Conservation (phyloP, 2,329 filamentous ascomycete species). For the Colletotrichum cereale region DNA sequence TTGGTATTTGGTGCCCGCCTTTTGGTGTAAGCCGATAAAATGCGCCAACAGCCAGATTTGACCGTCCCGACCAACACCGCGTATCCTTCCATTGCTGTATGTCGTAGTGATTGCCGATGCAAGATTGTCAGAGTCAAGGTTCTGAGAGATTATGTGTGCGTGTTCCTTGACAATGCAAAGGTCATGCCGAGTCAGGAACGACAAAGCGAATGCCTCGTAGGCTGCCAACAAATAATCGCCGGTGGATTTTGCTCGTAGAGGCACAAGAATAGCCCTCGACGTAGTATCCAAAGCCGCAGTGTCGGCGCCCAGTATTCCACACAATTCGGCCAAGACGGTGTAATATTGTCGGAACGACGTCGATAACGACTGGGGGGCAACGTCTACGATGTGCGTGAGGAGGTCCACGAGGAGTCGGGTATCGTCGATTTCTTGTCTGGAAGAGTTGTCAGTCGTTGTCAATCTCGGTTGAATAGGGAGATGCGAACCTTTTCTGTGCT, state of each 20-base stretch:
- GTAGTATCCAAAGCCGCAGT: constrained; percentile 37
- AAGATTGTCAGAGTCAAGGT: constrained; percentile 56
- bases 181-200: constrained; percentile 53
- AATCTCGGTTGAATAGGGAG: too few species aligned
- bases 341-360: constrained; percentile 54
- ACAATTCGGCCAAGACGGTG: constrained; percentile 53
- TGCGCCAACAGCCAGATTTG: constrained; percentile 76
- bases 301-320: constrained; percentile 32
- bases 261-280: constrained; percentile 42
- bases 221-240: constrained; percentile 40
- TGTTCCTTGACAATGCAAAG: constrained; percentile 58
- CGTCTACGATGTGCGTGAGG: constrained; percentile 49
- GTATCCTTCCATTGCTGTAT: constrained; percentile 47
- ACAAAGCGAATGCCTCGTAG: constrained; percentile 54
- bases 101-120: constrained; percentile 56
- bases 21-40: constrained; percentile 69
- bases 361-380: constrained; percentile 47
- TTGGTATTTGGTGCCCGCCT: constrained; percentile 49
- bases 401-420: constrained; percentile 52
- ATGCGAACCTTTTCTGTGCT: constrained; percentile 12
- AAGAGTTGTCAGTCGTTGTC: not conserved
- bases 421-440: constrained; percentile 43
- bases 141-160: constrained; percentile 50
- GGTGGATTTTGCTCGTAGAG: constrained; percentile 36
- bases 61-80: constrained; percentile 51